Base-by-base conservation (phyloP, 371 early-diverging fungal genomes). In the Blakeslea trispora region DNA sequence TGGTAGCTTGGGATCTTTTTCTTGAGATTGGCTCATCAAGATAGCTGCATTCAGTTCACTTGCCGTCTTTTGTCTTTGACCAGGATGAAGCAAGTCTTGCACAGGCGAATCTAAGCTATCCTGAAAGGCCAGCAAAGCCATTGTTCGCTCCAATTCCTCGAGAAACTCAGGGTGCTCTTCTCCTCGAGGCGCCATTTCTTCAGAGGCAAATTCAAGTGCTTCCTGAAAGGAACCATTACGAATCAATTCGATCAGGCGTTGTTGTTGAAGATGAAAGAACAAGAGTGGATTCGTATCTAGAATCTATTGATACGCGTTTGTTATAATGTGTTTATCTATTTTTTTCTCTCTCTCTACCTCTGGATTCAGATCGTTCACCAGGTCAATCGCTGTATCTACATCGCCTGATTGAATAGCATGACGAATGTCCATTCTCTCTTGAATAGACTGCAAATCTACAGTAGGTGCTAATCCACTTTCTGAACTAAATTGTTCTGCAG, bases 311-410 rank as follows among this genome's bases (percentile, higher is more conserved):
- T 10, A 42, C 37, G 17, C 6, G 6, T 32, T 50, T 45, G 24
- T 21, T 3, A 53, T 17, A n/a, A n/a, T n/a, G n/a, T n/a, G n/a
- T n/a, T n/a, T n/a, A n/a, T n/a, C n/a, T n/a, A n/a, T n/a, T n/a
- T n/a, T n/a, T n/a, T n/a, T n/a, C n/a, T n/a, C n/a, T n/a, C n/a
- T n/a, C n/a, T n/a, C n/a, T 75, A 93, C 93, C 82, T 97, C 97
- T 11, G 98, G 98, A 66, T 98, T 94, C 57, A 96, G 80, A 64
- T 97, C 98, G 63, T 98, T 98, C 3, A 96, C 93, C 13, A 89
- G 74, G 56, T 92, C 95, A 55, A 97, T 96, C 11, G 98, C 97
- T n/a, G 88, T 86, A 37, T 93, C 91, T 40, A 97, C 87, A 50
- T 94, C 79, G 9, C 97, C 97, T 3, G 80, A 81, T 59, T 95